Conservation (phyloP, 257 asterid genomes). For the Rhazya stricta region DNA sequence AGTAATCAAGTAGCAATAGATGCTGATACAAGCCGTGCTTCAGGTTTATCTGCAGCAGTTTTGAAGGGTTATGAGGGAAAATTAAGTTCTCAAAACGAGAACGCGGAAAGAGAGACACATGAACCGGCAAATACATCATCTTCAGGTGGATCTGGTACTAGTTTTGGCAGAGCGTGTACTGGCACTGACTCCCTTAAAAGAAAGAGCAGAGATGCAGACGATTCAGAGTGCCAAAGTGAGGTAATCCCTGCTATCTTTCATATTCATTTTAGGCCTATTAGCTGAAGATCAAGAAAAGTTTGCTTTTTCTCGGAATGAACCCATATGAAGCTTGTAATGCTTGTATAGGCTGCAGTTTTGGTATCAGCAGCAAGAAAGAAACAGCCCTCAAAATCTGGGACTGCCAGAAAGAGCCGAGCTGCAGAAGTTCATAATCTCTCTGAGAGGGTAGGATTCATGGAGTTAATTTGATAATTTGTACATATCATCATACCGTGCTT, state of each 20-base stretch:
- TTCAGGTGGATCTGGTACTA: slow-evolving; percentile 63
- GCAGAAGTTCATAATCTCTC: slow-evolving; percentile 90
- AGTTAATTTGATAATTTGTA: neutral
- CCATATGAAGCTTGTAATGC: neutral
- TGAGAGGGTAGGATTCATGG: slow-evolving; percentile 55
- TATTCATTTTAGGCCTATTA: neutral
- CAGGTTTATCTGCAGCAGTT: slow-evolving; percentile 23
- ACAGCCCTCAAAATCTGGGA: slow-evolving; percentile 44
- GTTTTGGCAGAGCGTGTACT: slow-evolving; percentile 47
- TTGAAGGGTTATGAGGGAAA: slow-evolving; percentile 27
- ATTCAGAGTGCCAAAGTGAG: slow-evolving; percentile 66
- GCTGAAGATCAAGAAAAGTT: neutral
- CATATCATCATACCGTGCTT: neutral
- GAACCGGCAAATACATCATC: slow-evolving; percentile 49
- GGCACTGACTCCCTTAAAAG: slow-evolving; percentile 47
- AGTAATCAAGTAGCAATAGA: slow-evolving; percentile 58
- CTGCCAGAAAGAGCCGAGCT: slow-evolving; percentile 57
- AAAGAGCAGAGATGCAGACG: slow-evolving; percentile 53
- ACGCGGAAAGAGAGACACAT: slow-evolving; percentile 33
- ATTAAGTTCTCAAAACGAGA: slow-evolving; percentile 31
- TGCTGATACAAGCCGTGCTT: slow-evolving; percentile 38
- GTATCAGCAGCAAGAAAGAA: slow-evolving; percentile 58
- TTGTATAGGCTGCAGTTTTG: slow-evolving; percentile 50
- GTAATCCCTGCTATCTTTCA: slow-evolving; percentile 28
- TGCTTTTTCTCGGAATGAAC: neutral